phyloP scores from a whole-genome alignment of 225 moss, liverwort and hornwort genomes.

The Takakia lepidozioides region DNA sequence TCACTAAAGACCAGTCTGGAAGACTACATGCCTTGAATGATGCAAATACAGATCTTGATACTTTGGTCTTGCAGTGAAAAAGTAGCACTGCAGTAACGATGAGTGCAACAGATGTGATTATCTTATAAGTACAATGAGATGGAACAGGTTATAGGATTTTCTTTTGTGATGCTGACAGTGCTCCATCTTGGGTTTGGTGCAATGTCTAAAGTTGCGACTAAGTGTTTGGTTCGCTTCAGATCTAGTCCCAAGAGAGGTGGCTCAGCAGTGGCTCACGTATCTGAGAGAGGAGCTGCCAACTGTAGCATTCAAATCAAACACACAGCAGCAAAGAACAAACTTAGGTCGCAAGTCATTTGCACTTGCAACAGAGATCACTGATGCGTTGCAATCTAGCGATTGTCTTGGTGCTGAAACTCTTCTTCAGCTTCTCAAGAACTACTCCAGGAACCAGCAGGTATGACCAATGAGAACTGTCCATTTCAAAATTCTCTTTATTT shows the following conservation, averaged over 20 bases:
- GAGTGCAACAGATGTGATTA: no score
- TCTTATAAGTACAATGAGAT: no score
- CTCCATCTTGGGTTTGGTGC: no score
- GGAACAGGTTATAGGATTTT: no score
- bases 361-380: slow-evolving; percentile 34
- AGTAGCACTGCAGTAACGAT: slow-evolving; percentile 61
- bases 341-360: slow-evolving; percentile 53
- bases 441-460: slow-evolving; percentile 70
- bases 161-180: no score
- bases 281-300: slow-evolving; percentile 80
- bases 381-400: slow-evolving; percentile 49
- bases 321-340: slow-evolving; percentile 57
- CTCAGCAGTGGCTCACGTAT: slow-evolving; percentile 85
- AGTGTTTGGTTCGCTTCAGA: slow-evolving; percentile 86
- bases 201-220: no score
- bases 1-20: no score
- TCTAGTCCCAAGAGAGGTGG: slow-evolving; percentile 80
- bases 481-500: no score
- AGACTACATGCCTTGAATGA: no score
- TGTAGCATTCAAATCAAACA: slow-evolving; percentile 82
- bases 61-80: slow-evolving; percentile 83
- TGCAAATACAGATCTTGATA: no score
- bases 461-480: no score
- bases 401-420: slow-evolving; percentile 86
- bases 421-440: slow-evolving; percentile 73